Percentiles rank a stretch among this genome's conserved stretches.
phyloP scores from a whole-genome alignment of 371 early-diverging fungal genomes.

The Cokeromyces recurvatus region DNA sequence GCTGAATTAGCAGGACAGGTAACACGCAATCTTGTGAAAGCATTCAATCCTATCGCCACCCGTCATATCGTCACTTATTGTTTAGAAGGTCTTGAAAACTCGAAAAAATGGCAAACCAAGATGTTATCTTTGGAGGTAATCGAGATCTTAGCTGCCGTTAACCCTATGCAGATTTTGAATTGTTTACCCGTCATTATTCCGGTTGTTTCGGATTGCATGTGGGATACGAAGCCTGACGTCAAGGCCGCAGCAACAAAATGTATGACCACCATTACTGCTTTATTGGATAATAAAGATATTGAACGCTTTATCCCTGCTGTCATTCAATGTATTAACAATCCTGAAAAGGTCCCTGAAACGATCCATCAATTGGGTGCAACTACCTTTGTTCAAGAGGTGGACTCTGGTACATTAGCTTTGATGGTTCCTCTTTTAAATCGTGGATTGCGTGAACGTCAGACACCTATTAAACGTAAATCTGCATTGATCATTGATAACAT shows the following conservation, averaged over 20 bases:
- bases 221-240: constrained; percentile 72
- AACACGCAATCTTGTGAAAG: constrained; percentile 47
- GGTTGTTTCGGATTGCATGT: constrained; percentile 66
- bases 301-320: constrained; percentile 59
- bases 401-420: constrained; percentile 74
- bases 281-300: constrained; percentile 29
- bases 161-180: constrained; percentile 57
- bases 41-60: constrained; percentile 53
- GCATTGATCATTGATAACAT: constrained; percentile 85
- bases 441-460: constrained; percentile 65
- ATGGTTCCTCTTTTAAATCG: constrained; percentile 74
- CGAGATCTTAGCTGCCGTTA: constrained; percentile 44
- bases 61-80: constrained; percentile 52
- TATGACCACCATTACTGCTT: constrained; percentile 43
- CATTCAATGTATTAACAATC: constrained; percentile 58
- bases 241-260: constrained; percentile 44
- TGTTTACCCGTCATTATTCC: constrained; percentile 68
- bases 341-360: constrained; percentile 61
- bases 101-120: constrained; percentile 78
- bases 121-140: constrained; percentile 55
- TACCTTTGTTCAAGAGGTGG: constrained; percentile 76
- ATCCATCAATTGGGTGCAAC: constrained; percentile 64
- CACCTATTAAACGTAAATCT: constrained; percentile 71
- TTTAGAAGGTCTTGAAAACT: constrained; percentile 55
- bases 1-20: constrained; percentile 56